Evolutionary conservation across 2,329 filamentous ascomycete genomes (phyloP), one percentile per base, ranked within the genome.

Genomic region (Zymoseptoria passerinii): DNA sequence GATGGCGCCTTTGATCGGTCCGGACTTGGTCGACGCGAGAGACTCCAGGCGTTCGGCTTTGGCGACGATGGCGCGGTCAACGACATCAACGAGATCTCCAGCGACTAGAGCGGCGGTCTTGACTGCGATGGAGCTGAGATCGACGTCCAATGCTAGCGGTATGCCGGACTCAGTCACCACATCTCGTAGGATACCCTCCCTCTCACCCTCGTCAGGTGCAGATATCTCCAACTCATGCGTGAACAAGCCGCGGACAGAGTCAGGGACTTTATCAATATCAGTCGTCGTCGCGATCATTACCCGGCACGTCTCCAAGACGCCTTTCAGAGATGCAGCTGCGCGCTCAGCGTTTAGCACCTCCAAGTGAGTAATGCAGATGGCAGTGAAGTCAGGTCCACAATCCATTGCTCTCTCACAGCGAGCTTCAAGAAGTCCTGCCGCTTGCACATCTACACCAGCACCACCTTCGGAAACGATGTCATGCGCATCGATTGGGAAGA

Each of bases 31-130:
- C 9, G 70, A 71, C 0, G 89, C 87, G 8, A 97, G 78, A 19
- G 80, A 76, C 71, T 95, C 88, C 1, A 99, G 79, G 3, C 94
- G 87, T 48, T 84, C 81, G 50, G 82, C 83, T 62, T 89, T 85
- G 6, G 90, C 90, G 9, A 92, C 85, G 1, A 90, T 78, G 1
- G 94, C 94, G 52, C 94, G 84, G 68, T 96, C 92, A 29, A 96
- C 90, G 0, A 99, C 92, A 70, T 99, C 94, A 1, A 95, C 87
- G 8, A 99, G 77, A 70, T 99, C 92, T 16, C 70, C 94, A 19
- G 94, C 94, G 2, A 99, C 94, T 7, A 99, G 80, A 1, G 94
- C 94, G 6, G 94, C 94, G 8, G 94, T 99, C 77, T 97, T 97
- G 54, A 99, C 81, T 0, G 94, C 94, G 16, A 99, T 86, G 8